Conservation (phyloP, 2,329 filamentous ascomycete species). For the Hirsutella minnesotensis region DNA sequence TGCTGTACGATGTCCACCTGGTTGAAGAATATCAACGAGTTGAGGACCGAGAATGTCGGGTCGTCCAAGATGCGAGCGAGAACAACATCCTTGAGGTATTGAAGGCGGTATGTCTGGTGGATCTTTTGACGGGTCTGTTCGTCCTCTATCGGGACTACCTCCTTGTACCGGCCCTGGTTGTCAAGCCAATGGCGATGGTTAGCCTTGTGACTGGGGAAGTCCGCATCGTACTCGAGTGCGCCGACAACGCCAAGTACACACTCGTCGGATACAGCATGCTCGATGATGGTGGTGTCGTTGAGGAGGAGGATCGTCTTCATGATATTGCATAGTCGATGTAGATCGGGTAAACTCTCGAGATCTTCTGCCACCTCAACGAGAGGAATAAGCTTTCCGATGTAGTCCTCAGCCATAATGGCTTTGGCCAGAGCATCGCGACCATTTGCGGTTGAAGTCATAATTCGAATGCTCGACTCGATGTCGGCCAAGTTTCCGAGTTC, state of each 20-base stretch:
- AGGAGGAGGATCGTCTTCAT: slow-evolving; percentile 93
- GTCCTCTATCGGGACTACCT: slow-evolving; percentile 88
- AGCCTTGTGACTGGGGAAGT: slow-evolving; percentile 94
- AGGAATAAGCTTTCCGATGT: slow-evolving; percentile 76
- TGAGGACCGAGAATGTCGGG: slow-evolving; percentile 92
- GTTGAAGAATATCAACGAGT: slow-evolving; percentile 97
- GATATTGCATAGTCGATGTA: slow-evolving; percentile 91
- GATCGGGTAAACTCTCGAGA: slow-evolving; percentile 71
- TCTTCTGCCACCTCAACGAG: slow-evolving; percentile 84
- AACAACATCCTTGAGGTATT: slow-evolving; percentile 98
- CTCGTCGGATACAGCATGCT: slow-evolving; percentile 82
- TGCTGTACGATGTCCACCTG: slow-evolving; percentile 97
- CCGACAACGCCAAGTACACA: slow-evolving; percentile 87
- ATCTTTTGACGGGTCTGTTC: slow-evolving; percentile 76
- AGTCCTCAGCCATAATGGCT: slow-evolving; percentile 73
- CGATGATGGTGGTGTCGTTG: slow-evolving; percentile 91
- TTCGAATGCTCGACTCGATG: slow-evolving; percentile 74
- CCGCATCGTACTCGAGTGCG: slow-evolving; percentile 92
- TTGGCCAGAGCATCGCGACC: slow-evolving; percentile 82
- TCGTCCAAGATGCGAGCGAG: slow-evolving; percentile 92
- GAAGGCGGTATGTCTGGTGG: slow-evolving; percentile 87
- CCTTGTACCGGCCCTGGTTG: slow-evolving; percentile 83
- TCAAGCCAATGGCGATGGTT: slow-evolving; percentile 91
- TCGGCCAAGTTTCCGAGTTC: slow-evolving; percentile 75
- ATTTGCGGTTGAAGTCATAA: slow-evolving; percentile 58